A percentile compares a stretch with the other conserved stretches of the same genome.
Conservation (phyloP, 495 filamentous ascomycete genomes). For the Aspergillus bertholletiae region DNA sequence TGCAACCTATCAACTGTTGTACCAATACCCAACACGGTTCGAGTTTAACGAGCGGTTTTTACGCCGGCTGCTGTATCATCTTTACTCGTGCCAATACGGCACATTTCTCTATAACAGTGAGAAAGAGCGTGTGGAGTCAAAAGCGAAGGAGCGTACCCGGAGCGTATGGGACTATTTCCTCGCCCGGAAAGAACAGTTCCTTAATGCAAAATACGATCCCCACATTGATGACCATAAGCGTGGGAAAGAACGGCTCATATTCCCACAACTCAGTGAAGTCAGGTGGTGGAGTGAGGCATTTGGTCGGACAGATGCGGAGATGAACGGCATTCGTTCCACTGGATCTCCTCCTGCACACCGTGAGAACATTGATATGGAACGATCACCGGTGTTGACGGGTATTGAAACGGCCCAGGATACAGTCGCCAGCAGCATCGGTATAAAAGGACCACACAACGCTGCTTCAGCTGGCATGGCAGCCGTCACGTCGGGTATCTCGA, state of each 20-base stretch:
- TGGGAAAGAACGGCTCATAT: conserved; percentile 77
- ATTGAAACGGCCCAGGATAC: conserved; percentile 44
- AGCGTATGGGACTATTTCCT: conserved; percentile 98
- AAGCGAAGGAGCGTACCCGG: conserved; percentile 67
- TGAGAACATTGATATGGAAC: conserved; percentile 18
- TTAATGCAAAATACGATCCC: conserved; percentile 74
- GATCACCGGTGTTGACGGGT: conserved; percentile 40
- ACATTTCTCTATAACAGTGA: conserved; percentile 96
- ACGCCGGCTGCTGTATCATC: conserved; percentile 84
- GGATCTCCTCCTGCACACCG: conserved; percentile 8
- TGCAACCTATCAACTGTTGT: conserved; percentile 84
- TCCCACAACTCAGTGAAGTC: conserved; percentile 65
- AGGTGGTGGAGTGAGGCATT: conserved; percentile 94
- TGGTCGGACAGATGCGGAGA: conserved; percentile 79
- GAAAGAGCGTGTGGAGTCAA: conserved; percentile 76
- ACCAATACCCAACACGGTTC: conserved; percentile 86
- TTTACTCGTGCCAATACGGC: conserved; percentile 95
- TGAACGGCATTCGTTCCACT: conserved; percentile 65
- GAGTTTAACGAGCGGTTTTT: conserved; percentile 98
- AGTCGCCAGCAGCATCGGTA: conserved; percentile 22
- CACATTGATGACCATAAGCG: conserved; percentile 72
- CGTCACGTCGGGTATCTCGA: conserved; percentile 42
- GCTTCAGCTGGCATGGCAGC: conserved; percentile 30
- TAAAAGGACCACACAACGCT: conserved; percentile 20
- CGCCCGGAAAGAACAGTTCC: conserved; percentile 69